Evolutionary conservation across 2,329 filamentous ascomycete species (phyloP), one percentile per base, ranked within the genome.

Genomic region (Periconia digitata): DNA sequence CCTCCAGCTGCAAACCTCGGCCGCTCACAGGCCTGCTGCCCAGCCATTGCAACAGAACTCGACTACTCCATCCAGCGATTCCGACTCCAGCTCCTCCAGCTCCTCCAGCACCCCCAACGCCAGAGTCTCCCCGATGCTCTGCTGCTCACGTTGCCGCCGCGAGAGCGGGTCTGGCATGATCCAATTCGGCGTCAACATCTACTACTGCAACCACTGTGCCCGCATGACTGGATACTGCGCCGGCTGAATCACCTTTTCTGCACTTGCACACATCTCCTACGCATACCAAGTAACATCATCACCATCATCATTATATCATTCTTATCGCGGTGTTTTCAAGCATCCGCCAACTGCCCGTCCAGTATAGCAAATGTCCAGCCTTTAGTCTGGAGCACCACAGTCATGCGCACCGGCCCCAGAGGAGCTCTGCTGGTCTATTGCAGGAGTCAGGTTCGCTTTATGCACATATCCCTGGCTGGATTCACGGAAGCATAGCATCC

Each of bases 141-240:
- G 60, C 42, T 72, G 67, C 56, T 64, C 59, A 23, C 66, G 68
- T n/a, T 72, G 69, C 51, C 67, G 66, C 34, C 65, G 67, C 39
- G 60, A 61, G 34, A 65, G 58, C 20, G 40, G 27, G 15, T 49
- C 43, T 37, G 55, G 59, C 51, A 71, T 73, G 67, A 61, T 72
- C 54, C 59, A 64, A 21, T 70, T 69, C 47, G 68, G 69, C 44
- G 66, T 67, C 45, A 73, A 72, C 51, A 59, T 66, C 24, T 72
- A 71, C 59, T 74, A 74, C 58, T 74, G 71, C 58, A 60, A 46
- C 40, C 71, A 72, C 54, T 74, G 71, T 49, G 71, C 71, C 44
- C 61, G 51, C 44, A 69, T 74, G 59, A 66, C 67, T 3, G 71
- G 71, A 44, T 73, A 72, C 59, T 63, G 58, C 46, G 56, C 59